Conservation (phyloP, 2,329 filamentous ascomycete genomes). For the Claviceps purpurea region DNA sequence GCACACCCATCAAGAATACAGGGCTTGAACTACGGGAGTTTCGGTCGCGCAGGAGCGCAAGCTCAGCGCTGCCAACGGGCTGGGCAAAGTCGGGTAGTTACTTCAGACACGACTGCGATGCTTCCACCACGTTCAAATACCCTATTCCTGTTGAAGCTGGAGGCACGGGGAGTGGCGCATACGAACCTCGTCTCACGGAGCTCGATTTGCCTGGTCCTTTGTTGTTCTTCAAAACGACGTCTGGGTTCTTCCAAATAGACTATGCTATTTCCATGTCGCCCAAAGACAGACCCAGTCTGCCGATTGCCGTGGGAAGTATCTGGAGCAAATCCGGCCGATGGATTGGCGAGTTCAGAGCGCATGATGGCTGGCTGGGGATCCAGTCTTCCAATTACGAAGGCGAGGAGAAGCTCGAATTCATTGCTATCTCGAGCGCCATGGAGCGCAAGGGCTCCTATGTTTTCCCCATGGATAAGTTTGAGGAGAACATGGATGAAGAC, state of each 20-base stretch:
- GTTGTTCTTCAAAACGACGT: conserved; percentile 26
- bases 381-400: conserved; percentile 33
- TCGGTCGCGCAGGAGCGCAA: conserved; percentile 19
- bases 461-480: conserved; percentile 25
- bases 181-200: conserved; percentile 18
- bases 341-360: conserved; percentile 30
- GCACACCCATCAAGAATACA: conserved; percentile 21
- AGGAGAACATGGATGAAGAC: conserved; percentile 27
- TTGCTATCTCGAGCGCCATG: conserved; percentile 27
- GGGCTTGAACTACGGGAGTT: conserved; percentile 27
- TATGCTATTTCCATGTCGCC: conserved; percentile 22
- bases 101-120: conserved; percentile 28
- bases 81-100: conserved; percentile 24
- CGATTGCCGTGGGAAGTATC: conserved; percentile 30
- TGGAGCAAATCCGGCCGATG: conserved; percentile 22
- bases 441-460: conserved; percentile 29
- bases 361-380: conserved; percentile 31
- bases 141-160: conserved; percentile 26
- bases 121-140: conserved; percentile 26
- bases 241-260: conserved; percentile 27
- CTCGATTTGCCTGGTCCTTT: conserved; percentile 23
- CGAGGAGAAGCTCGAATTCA: conserved; percentile 29
- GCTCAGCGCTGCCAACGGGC: conserved; percentile 21
- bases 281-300: conserved; percentile 23
- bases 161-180: conserved; percentile 14